Evolutionary conservation across 129 eudicot genomes (phyloP).

Genomic region (Cynara cardunculus): DNA sequence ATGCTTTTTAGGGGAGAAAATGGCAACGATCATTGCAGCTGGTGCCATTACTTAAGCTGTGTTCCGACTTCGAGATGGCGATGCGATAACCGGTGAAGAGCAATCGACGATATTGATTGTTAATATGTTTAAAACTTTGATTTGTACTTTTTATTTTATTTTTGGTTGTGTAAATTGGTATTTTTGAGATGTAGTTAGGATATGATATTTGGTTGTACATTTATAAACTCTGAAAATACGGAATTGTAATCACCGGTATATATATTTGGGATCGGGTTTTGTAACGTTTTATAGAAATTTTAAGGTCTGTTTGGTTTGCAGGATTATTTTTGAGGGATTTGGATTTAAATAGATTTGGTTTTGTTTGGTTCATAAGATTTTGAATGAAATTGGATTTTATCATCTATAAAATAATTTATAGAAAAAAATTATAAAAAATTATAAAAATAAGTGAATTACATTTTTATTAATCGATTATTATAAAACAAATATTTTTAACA

Average conservation of each 20-base stretch:
- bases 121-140: conserved; percentile 9
- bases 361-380: too few species aligned
- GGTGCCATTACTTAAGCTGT: conserved; percentile 91
- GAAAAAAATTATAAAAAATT: too few species aligned
- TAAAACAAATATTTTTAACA: too few species aligned
- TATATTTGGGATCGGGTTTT: not conserved
- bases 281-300: too few species aligned
- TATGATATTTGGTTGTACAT: conserved; percentile 24
- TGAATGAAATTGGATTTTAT: too few species aligned
- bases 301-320: too few species aligned
- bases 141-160: conserved; percentile 1
- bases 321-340: too few species aligned
- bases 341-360: too few species aligned
- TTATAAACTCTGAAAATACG: not conserved
- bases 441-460: too few species aligned
- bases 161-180: conserved; percentile 19
- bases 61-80: conserved; percentile 83
- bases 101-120: not conserved
- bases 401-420: too few species aligned
- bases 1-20: conserved; percentile 81
- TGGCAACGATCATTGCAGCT: conserved; percentile 72
- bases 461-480: too few species aligned
- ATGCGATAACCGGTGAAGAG: conserved; percentile 45
- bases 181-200: conserved; percentile 25
- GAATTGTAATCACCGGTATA: conserved; percentile 6